phyloP scores from a whole-genome alignment of 1,139 yeast species.

The Kodamaea suecica region DNA sequence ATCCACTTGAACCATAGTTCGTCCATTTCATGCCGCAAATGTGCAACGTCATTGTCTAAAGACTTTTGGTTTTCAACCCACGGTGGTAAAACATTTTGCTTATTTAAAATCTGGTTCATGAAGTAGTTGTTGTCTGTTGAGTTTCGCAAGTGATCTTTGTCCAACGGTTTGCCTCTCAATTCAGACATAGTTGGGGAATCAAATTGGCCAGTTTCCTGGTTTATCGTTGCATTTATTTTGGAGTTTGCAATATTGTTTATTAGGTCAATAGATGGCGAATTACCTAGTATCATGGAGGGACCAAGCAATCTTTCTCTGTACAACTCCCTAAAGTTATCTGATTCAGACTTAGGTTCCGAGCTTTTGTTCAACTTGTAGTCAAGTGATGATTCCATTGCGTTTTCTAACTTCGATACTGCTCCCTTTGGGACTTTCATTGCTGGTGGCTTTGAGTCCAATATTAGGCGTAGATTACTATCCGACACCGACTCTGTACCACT shows the following conservation, averaged over 20 bases:
- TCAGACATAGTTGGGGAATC: conserved; percentile 42
- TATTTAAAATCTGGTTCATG: conserved; percentile 55
- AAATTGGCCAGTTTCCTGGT: conserved; percentile 61
- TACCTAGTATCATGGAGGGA: conserved; percentile 49
- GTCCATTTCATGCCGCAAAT: conserved; percentile 46
- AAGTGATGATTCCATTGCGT: conserved; percentile 49
- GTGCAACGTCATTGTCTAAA: conserved; percentile 44
- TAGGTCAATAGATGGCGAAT: conserved; percentile 39
- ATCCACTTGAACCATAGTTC: conserved; percentile 42
- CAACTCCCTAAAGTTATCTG: conserved; percentile 57
- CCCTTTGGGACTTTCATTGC: conserved; percentile 4
- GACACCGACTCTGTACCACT: conserved; percentile 53
- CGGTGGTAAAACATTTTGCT: conserved; percentile 79
- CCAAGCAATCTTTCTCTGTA: conserved; percentile 64
- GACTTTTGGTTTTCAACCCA: conserved; percentile 82
- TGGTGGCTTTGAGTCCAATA: conserved; percentile 51
- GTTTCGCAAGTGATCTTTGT: conserved; percentile 59
- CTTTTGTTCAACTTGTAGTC: conserved; percentile 57
- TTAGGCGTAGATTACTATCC: conserved; percentile 61
- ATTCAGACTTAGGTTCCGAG: conserved; percentile 23
- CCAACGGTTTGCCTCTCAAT: conserved; percentile 63
- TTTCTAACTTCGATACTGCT: conserved; percentile 4
- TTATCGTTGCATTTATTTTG: conserved; percentile 68
- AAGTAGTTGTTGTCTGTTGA: conserved; percentile 42
- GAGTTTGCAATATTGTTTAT: conserved; percentile 70